Evolutionary conservation across 768 basidiomycete genomes (phyloP).

Genomic region (Glaciozyma antarctica): DNA sequence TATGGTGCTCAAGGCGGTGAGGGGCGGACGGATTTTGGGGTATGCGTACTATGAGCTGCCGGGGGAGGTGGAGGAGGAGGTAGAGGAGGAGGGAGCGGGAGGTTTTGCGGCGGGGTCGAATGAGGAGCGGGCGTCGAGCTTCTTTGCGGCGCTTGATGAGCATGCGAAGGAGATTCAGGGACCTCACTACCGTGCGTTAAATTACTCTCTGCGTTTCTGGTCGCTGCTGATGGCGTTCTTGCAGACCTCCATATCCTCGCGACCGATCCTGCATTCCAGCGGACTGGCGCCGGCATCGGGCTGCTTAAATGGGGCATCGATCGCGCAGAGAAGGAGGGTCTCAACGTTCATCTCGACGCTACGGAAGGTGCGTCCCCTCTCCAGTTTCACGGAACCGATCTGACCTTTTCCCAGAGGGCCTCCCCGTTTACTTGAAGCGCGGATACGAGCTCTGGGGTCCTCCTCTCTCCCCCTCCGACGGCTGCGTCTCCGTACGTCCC

Average conservation of each 20-base stretch:
- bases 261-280: neutral
- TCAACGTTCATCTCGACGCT: neutral
- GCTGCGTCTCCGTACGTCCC: neutral
- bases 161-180: neutral
- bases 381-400: too few species aligned
- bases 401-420: neutral
- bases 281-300: neutral
- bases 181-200: neutral
- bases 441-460: neutral
- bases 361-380: neutral
- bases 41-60: neutral
- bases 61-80: neutral
- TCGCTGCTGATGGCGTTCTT: neutral
- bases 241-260: neutral
- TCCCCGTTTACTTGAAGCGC: neutral
- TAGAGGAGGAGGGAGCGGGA: neutral
- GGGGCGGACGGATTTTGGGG: neutral
- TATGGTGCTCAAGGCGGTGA: neutral
- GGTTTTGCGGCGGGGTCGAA: neutral
- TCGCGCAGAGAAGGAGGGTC: neutral
- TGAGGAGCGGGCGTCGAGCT: neutral
- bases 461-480: neutral
- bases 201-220: neutral
- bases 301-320: neutral
- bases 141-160: neutral